Percentiles rank a stretch among this genome's conserved stretches.
Conservation (phyloP, 2,329 filamentous ascomycete species). For the Trichoderma atroviride region DNA sequence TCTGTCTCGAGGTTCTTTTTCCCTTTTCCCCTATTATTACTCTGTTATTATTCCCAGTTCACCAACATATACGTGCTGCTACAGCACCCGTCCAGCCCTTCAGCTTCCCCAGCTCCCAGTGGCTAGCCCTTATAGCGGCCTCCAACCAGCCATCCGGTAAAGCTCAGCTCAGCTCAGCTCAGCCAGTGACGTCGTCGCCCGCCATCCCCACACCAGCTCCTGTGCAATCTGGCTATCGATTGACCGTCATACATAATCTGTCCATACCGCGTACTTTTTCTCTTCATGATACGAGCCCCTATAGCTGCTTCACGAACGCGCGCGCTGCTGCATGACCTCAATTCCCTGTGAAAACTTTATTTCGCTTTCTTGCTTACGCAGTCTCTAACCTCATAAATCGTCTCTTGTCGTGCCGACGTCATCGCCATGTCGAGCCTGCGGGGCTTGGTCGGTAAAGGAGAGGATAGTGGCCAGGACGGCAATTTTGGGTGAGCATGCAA, state of each 20-base stretch:
- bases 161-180: not conserved
- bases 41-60: not conserved
- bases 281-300: not conserved
- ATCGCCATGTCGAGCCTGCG: conserved; percentile 40
- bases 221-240: conserved; percentile 25
- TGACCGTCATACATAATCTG: conserved; percentile 3
- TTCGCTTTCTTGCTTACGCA: not conserved
- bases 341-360: not conserved
- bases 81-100: not conserved
- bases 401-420: conserved; percentile 1
- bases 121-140: conserved; percentile 8
- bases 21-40: not conserved
- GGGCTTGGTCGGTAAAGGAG: conserved; percentile 39
- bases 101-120: not conserved
- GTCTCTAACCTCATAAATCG: not conserved
- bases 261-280: not conserved
- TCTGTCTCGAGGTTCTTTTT: not conserved
- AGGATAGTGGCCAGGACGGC: conserved; percentile 35
- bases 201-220: conserved; percentile 25
- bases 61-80: not conserved
- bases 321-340: not conserved
- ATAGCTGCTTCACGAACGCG: not conserved
- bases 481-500: conserved; percentile 47
- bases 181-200: conserved; percentile 25
- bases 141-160: not conserved